phyloP scores from a whole-genome alignment of 2,329 filamentous ascomycete species.

The Lasiodiplodia theobromae region DNA sequence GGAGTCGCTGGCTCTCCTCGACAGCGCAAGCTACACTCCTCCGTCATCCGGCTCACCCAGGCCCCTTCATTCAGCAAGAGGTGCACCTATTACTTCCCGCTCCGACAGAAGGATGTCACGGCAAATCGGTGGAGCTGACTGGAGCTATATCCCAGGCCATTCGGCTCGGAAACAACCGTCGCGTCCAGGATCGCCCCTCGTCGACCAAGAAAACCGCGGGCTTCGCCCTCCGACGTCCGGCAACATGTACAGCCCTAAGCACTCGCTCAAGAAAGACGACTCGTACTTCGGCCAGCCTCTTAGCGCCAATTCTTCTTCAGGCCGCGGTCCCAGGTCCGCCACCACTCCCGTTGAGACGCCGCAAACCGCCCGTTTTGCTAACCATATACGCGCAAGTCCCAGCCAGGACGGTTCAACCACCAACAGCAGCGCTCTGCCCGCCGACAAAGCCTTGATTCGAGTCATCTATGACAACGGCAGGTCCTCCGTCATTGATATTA shows the following conservation, averaged over 20 bases:
- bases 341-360: slow-evolving; percentile 36
- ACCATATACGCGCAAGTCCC: slow-evolving; percentile 79
- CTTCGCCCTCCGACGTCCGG: slow-evolving; percentile 65
- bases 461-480: slow-evolving; percentile 92
- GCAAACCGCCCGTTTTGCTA: slow-evolving; percentile 59
- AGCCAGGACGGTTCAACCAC: slow-evolving; percentile 78
- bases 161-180: slow-evolving; percentile 64
- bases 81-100: slow-evolving; percentile 52
- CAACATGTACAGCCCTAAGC: slow-evolving; percentile 63
- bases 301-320: slow-evolving; percentile 59
- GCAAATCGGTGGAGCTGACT: slow-evolving; percentile 46
- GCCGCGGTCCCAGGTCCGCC: slow-evolving; percentile 25
- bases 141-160: slow-evolving; percentile 48
- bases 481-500: slow-evolving; percentile 92
- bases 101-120: slow-evolving; percentile 57
- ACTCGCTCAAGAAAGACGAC: slow-evolving; percentile 58
- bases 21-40: slow-evolving; percentile 67
- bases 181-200: slow-evolving; percentile 73
- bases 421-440: slow-evolving; percentile 79
- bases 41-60: slow-evolving; percentile 72
- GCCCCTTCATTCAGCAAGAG: slow-evolving; percentile 62
- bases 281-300: slow-evolving; percentile 64
- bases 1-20: slow-evolving; percentile 85
- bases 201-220: slow-evolving; percentile 62
- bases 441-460: slow-evolving; percentile 86